Evolutionary conservation across 2,329 filamentous ascomycete species (phyloP).

Genomic region (Fusarium euwallaceae): DNA sequence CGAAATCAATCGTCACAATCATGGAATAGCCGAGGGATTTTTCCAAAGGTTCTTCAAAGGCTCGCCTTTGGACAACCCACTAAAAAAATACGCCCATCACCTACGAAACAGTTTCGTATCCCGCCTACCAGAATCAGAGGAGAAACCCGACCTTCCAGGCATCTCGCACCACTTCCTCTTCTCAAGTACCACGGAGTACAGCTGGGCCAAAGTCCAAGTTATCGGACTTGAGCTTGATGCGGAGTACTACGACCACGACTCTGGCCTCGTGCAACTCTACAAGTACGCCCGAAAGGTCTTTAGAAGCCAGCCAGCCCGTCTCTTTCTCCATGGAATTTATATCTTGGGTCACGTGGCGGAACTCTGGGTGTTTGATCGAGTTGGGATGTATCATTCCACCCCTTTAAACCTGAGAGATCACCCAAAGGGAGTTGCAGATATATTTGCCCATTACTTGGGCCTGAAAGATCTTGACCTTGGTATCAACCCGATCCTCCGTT

Average conservation of each 20-base stretch:
- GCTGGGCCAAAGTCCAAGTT: not conserved
- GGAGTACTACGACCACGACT: not conserved
- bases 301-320: not conserved
- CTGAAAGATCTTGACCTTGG: constrained; percentile 27
- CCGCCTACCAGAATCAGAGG: not conserved
- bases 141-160: not conserved
- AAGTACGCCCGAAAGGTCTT: not conserved
- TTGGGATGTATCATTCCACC: not conserved
- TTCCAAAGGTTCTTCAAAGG: not conserved
- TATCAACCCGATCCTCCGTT: constrained; percentile 5
- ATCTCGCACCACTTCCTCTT: not conserved
- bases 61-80: not conserved
- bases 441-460: constrained; percentile 5
- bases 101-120: not conserved
- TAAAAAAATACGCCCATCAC: not conserved
- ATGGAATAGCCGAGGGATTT: not conserved
- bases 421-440: not conserved
- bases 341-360: not conserved
- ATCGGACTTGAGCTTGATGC: not conserved
- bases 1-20: not conserved
- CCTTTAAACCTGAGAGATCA: constrained; percentile 10
- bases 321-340: not conserved
- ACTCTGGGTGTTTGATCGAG: not conserved
- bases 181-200: not conserved
- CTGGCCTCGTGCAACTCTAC: not conserved